Evolutionary conservation across 2,329 filamentous ascomycete genomes (phyloP), one percentile per base, ranked within the genome.

Genomic region (Stachybotrys chlorohalonatus): DNA sequence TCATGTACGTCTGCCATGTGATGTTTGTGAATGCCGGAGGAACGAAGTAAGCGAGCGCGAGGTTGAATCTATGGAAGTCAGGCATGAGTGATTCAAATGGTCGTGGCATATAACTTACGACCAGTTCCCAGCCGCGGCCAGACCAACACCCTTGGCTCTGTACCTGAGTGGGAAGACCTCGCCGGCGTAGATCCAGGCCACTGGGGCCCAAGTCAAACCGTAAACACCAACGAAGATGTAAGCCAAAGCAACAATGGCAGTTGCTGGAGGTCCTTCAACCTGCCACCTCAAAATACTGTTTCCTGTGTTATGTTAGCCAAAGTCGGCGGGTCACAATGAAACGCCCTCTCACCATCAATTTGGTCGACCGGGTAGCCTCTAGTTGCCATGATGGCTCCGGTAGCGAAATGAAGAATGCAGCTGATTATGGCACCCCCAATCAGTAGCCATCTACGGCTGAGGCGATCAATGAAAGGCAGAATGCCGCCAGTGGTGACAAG

Each of bases 131-230:
- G 78, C 76, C 0, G 80, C 80, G 0, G 77, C 67, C 3, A 82
- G 67, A 16, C 78, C 75, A 7, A 81, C 78, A 51, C 76, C 78
- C 63, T 81, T 82, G 54, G 76, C 77, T 56, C 78, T 73, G 31
- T 77, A 71, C 50, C 69, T 71, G 17, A 78, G 64, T 32, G 76
- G 76, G 62, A 73, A 75, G 30, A 76, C 66, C 66, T 87, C 84
- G 15, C 82, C 80, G 0, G 81, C 79, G 60, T 87, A 87, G 51
- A 75, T 76, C 72, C 73, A 77, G 52, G 73, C 75, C 4, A 75
- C 72, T 1, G 77, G 77, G n/a, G 75, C 76, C 74, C 73, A 76
- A 13, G 75, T 77, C 11, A 65, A 55, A 9, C 63, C 63, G 36
- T 65, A 68, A 9, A 73, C 59, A 6, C 66, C 71, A 6, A 74